phyloP scores from a whole-genome alignment of 2,329 filamentous ascomycete species.

The Bipolaris zeicola region DNA sequence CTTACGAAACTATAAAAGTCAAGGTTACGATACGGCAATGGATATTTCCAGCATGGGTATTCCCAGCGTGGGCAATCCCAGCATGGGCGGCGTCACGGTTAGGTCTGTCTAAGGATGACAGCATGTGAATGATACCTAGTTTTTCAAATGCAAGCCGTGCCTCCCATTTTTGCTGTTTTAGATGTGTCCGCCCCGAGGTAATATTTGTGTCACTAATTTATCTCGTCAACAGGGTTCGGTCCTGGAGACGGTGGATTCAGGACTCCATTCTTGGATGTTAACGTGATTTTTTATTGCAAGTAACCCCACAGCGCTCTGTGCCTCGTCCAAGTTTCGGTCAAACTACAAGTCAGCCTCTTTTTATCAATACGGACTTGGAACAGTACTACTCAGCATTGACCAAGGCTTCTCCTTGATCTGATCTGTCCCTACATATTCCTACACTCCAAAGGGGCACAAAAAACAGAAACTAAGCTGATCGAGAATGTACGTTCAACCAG shows the following conservation, averaged over 20 bases:
- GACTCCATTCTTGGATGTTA: neutral
- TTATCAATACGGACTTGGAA: no score
- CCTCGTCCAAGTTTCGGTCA: no score
- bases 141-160: slow-evolving; percentile 44
- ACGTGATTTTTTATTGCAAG: neutral
- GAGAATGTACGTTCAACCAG: no score
- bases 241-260: neutral
- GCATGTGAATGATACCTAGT: slow-evolving; percentile 48
- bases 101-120: slow-evolving; percentile 41
- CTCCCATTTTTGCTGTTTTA: slow-evolving; percentile 11
- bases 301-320: neutral
- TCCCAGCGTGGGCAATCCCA: slow-evolving; percentile 41
- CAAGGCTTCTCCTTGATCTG: no score
- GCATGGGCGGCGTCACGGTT: slow-evolving; percentile 49
- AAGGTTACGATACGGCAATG: slow-evolving; percentile 36
- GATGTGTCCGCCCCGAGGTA: neutral
- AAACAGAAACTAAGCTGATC: no score
- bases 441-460: no score
- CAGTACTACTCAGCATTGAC: no score
- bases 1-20: slow-evolving; percentile 42
- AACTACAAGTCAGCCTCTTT: no score
- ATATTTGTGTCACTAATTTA: neutral
- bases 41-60: slow-evolving; percentile 43
- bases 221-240: no score
- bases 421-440: no score